Evolutionary conservation across 805 yeast genomes (phyloP).

Genomic region (Candida ovalis): DNA sequence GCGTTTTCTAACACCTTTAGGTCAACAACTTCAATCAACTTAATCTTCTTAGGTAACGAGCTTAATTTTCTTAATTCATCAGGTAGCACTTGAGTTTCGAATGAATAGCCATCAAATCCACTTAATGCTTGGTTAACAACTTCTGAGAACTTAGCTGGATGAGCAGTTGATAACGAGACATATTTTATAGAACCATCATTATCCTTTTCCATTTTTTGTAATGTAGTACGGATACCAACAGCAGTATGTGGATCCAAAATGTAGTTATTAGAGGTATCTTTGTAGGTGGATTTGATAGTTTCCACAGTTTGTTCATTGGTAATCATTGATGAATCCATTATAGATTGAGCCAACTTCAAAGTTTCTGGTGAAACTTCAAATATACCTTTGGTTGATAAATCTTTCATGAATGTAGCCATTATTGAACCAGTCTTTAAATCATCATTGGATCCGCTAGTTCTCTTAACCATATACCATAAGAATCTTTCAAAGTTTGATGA

Average conservation of each 20-base stretch:
- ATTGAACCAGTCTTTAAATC: conserved; percentile 69
- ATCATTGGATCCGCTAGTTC: conserved; percentile 55
- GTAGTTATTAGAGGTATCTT: conserved; percentile 56
- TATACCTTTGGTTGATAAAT: conserved; percentile 71
- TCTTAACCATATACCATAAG: conserved; percentile 88
- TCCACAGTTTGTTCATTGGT: conserved; percentile 72
- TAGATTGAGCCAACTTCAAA: conserved; percentile 58
- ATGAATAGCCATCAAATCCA: conserved; percentile 68
- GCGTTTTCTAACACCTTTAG: conserved; percentile 69
- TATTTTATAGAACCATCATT: conserved; percentile 39
- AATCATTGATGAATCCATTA: conserved; percentile 78
- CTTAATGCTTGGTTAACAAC: conserved; percentile 83
- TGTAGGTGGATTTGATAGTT: conserved; percentile 72
- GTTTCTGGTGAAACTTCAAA: conserved; percentile 67
- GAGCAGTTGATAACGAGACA: conserved; percentile 92
- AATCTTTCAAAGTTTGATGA: conserved; percentile 96
- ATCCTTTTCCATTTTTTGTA: conserved; percentile 50
- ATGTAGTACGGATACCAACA: conserved; percentile 83
- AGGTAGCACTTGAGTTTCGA: conserved; percentile 86
- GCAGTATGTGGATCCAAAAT: conserved; percentile 96
- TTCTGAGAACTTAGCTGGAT: conserved; percentile 97
- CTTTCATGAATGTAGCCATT: conserved; percentile 71
- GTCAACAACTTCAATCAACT: conserved; percentile 66
- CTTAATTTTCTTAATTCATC: conserved; percentile 75
- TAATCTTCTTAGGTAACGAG: conserved; percentile 68